Conservation (phyloP, 768 basidiomycete species). For the Rickenella mellea region DNA sequence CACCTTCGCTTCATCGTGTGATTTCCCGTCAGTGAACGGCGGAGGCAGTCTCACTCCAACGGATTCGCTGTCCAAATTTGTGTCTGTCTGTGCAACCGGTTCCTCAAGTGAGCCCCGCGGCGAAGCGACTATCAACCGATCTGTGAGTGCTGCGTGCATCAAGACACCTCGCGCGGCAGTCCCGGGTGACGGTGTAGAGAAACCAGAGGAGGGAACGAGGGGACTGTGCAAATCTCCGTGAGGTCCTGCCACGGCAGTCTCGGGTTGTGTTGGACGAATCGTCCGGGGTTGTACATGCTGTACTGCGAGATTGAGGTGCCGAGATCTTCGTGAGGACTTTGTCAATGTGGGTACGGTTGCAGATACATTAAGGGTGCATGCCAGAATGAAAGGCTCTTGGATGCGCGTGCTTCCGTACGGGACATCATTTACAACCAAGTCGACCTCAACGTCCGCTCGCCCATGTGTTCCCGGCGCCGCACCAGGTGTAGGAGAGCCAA, state of each 20-base stretch:
- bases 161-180: conserved; percentile 30
- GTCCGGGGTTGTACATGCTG: conserved; percentile 53
- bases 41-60: conserved; percentile 16
- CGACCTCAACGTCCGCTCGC: conserved; percentile 40
- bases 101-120: conserved; percentile 19
- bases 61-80: conserved; percentile 13
- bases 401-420: conserved; percentile 28
- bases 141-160: conserved; percentile 41
- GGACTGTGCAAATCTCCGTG: conserved; percentile 22
- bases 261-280: conserved; percentile 11
- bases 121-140: conserved; percentile 37
- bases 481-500: not conserved
- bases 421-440: conserved; percentile 43
- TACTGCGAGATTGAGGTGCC: conserved; percentile 44
- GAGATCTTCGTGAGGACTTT: conserved; percentile 17
- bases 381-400: conserved; percentile 52
- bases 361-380: conserved; percentile 43
- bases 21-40: conserved; percentile 1
- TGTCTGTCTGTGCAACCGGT: conserved; percentile 12
- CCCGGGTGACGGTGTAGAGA: conserved; percentile 39
- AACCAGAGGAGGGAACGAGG: conserved; percentile 38
- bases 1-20: conserved; percentile 3
- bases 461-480: not conserved
- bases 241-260: conserved; percentile 4
- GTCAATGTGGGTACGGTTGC: conserved; percentile 27